These are phyloP conservation scores for Cytidiella melzeri DNA, from an alignment of 768 basidiomycete species.

Conservation along the genomic window DNA sequence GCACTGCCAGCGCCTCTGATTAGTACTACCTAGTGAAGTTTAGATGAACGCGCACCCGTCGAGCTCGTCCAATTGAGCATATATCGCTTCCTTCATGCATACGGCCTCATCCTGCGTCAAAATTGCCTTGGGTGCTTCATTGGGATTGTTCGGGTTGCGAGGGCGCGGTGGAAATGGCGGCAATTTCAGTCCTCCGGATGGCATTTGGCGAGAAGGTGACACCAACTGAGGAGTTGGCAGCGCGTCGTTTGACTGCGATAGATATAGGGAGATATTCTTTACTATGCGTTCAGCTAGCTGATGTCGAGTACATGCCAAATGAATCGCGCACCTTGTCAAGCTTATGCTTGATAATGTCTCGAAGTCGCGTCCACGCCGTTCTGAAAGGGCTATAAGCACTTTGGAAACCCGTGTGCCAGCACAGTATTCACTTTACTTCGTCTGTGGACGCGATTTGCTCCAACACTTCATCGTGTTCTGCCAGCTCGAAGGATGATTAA, in stretches of 20 bases:
- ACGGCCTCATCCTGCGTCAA: conserved; percentile 59
- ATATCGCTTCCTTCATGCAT: conserved; percentile 49
- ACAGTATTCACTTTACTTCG: conserved; percentile 45
- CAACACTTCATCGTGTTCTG: conserved; percentile 55
- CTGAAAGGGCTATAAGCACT: conserved; percentile 28
- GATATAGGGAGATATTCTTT: conserved; percentile 29
- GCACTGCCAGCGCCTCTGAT: conserved; percentile 30
- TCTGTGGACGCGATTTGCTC: conserved; percentile 63
- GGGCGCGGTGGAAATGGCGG: conserved; percentile 69
- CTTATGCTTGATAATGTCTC: conserved; percentile 68
- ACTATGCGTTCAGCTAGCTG: neutral
- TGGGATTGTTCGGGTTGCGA: conserved; percentile 40
- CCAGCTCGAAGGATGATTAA: conserved; percentile 13
- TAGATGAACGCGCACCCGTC: conserved; percentile 47
- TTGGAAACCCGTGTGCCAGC: neutral
- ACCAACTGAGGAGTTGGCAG: conserved; percentile 34
- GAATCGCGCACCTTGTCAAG: conserved; percentile 48
- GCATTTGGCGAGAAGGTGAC: conserved; percentile 32
- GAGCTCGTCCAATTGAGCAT: conserved; percentile 64
- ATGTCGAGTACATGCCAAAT: neutral
- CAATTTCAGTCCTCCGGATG: conserved; percentile 56
- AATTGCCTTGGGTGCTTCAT: conserved; percentile 49
- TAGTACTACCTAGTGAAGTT: neutral
- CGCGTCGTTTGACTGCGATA: conserved; percentile 23
- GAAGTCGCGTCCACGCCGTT: conserved; percentile 63